Conservation (phyloP, 345 rosid species). For the Arabis hirsuta region DNA sequence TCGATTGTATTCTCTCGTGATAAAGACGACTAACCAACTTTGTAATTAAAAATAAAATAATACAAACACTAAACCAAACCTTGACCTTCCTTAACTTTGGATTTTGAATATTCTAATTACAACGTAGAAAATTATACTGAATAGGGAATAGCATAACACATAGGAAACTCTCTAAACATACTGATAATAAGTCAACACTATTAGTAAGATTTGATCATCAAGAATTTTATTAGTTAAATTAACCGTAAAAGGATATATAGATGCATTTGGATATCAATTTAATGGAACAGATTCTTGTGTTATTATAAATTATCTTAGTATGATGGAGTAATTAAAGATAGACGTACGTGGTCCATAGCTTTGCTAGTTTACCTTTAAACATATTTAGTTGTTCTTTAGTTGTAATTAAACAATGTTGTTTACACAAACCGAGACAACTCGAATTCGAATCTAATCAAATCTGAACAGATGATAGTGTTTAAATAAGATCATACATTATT, state of each 20-base stretch:
- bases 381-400: background rate
- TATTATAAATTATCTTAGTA: background rate
- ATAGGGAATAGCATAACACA: background rate
- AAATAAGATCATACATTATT: background rate
- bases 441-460: conserved; percentile 30
- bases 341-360: conserved; percentile 30
- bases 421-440: conserved; percentile 29
- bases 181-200: background rate
- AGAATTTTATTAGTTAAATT: background rate
- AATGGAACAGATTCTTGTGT: background rate
- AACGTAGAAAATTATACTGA: background rate
- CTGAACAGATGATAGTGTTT: conserved; percentile 11
- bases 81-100: background rate
- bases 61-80: background rate
- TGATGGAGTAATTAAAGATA: conserved; percentile 9
- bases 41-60: background rate
- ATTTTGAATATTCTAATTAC: background rate
- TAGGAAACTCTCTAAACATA: background rate
- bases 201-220: background rate
- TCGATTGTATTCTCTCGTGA: background rate
- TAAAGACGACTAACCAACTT: background rate
- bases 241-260: background rate
- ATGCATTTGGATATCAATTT: background rate
- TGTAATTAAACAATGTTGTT: conserved; percentile 9
- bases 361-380: conserved; percentile 20